Evolutionary conservation across 2,329 filamentous ascomycete genomes (phyloP).

Genomic region (Xylaria sp.): DNA sequence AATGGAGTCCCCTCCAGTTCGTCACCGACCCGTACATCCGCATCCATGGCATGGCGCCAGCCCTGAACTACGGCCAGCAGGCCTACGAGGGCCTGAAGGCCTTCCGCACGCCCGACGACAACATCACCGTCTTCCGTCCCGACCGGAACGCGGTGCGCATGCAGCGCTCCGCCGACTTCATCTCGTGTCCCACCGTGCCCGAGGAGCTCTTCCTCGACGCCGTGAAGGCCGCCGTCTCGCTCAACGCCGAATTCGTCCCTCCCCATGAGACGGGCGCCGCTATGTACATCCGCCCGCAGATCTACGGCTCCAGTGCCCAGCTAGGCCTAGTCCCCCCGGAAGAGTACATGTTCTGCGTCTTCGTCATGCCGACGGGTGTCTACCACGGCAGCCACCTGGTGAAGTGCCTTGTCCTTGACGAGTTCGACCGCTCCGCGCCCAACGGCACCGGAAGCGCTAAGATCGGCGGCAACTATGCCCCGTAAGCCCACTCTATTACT

Average conservation of each 20-base stretch:
- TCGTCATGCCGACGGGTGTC: constrained; percentile 89
- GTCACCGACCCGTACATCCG: constrained; percentile 85
- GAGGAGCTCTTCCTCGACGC: constrained; percentile 79
- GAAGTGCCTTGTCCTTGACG: constrained; percentile 87
- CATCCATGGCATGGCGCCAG: constrained; percentile 95
- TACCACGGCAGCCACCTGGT: constrained; percentile 93
- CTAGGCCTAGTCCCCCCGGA: constrained; percentile 87
- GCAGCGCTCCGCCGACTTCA: constrained; percentile 84
- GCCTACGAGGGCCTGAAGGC: constrained; percentile 99
- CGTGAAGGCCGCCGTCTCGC: constrained; percentile 81
- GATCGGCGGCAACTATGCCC: constrained; percentile 95
- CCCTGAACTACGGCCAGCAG: constrained; percentile 96
- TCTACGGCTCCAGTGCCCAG: constrained; percentile 90
- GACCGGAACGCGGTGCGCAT: constrained; percentile 85
- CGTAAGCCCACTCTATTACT: constrained; percentile 51
- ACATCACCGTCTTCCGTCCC: constrained; percentile 89
- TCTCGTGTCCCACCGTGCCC: constrained; percentile 85
- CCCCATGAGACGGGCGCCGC: constrained; percentile 89
- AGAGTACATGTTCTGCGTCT: constrained; percentile 92
- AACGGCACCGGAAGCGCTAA: constrained; percentile 93
- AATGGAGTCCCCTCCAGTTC: constrained; percentile 84
- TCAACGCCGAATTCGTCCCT: constrained; percentile 92
- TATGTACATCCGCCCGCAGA: constrained; percentile 90
- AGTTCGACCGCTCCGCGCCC: constrained; percentile 94
- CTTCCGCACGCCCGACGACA: constrained; percentile 79